phyloP scores from a whole-genome alignment of 169 alveolate genomes.

The Cryptosporidium baileyi region DNA sequence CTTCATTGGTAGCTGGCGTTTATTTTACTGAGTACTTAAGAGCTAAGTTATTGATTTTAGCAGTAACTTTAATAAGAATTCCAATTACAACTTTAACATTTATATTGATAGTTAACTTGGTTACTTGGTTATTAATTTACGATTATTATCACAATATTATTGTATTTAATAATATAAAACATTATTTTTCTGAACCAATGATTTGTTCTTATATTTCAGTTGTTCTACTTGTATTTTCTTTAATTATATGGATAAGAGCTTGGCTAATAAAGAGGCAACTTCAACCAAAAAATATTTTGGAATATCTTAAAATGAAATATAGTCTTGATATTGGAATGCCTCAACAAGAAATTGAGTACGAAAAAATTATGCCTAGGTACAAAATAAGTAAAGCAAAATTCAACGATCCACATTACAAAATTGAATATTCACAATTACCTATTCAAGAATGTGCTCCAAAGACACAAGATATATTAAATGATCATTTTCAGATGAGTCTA shows the following conservation, averaged over 20 bases:
- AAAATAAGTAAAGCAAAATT: neutral
- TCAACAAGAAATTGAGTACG: slow-evolving; percentile 65
- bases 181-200: slow-evolving; percentile 58
- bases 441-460: neutral
- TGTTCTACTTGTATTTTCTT: slow-evolving; percentile 19
- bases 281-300: slow-evolving; percentile 49
- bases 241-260: slow-evolving; percentile 43
- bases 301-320: slow-evolving; percentile 58
- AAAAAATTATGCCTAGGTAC: slow-evolving; percentile 65
- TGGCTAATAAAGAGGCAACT: slow-evolving; percentile 39
- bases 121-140: slow-evolving; percentile 19
- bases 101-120: neutral
- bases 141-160: slow-evolving; percentile 29
- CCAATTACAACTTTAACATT: slow-evolving; percentile 53
- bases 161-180: neutral
- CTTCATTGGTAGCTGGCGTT: slow-evolving; percentile 62
- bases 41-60: slow-evolving; percentile 57
- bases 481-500: neutral
- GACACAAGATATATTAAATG: neutral
- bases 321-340: slow-evolving; percentile 68
- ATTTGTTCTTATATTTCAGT: slow-evolving; percentile 47
- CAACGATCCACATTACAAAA: neutral
- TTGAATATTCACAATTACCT: slow-evolving; percentile 7
- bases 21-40: slow-evolving; percentile 53
- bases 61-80: slow-evolving; percentile 59